Evolutionary conservation across 139 green algal genomes (phyloP).

Genomic region (Auxenochlorella pyrenoidosa): DNA sequence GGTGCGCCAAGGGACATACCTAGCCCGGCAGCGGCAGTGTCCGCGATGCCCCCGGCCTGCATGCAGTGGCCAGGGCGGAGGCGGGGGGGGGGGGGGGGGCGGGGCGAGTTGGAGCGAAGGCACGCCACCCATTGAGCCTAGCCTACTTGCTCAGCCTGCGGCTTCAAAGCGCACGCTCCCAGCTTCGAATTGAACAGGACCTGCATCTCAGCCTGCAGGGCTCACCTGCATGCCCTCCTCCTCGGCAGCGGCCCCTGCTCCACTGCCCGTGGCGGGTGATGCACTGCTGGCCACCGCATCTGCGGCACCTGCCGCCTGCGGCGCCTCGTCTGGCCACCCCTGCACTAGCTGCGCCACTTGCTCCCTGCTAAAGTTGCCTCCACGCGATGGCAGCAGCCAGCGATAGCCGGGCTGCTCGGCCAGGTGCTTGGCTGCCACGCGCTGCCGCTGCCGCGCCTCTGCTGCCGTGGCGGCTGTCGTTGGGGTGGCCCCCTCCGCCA

Average conservation of each 20-base stretch:
- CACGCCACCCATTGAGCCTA: too few relatives aligned
- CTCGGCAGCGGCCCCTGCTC: not conserved
- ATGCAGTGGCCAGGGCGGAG: not conserved
- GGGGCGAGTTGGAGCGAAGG: too few relatives aligned
- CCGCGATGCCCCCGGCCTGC: not conserved
- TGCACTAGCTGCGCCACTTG: not conserved
- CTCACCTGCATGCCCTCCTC: too few relatives aligned
- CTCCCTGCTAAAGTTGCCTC: conserved; percentile 29
- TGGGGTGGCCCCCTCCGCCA: not conserved
- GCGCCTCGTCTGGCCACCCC: not conserved
- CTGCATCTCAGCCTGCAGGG: too few relatives aligned
- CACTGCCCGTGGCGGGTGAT: not conserved
- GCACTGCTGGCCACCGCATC: not conserved
- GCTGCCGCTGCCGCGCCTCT: not conserved
- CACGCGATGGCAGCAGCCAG: conserved; percentile 11
- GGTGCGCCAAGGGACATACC: not conserved
- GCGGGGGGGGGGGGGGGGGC: too few relatives aligned
- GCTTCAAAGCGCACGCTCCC: not conserved
- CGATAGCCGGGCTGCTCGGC: not conserved
- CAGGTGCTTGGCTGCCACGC: not conserved
- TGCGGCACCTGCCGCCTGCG: not conserved
- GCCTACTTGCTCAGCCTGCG: too few relatives aligned
- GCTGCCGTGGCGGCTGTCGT: not conserved
- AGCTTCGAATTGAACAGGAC: too few relatives aligned
- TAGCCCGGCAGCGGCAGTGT: conserved; percentile 19